phyloP scores from a whole-genome alignment of 78 protist genomes.

The Dictyostelium purpureum region DNA sequence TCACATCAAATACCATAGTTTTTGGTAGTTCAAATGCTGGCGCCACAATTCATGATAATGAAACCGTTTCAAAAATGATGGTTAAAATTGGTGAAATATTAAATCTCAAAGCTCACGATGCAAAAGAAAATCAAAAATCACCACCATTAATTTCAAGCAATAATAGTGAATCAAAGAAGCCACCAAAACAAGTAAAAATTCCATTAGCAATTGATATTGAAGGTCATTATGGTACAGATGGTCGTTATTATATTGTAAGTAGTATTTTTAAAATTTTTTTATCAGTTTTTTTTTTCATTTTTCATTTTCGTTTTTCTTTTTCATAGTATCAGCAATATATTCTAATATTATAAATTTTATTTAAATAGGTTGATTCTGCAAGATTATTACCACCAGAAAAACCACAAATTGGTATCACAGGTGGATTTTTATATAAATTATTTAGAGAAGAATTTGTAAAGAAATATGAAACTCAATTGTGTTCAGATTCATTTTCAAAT shows the following conservation, averaged over 20 bases:
- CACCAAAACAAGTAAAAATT: neutral
- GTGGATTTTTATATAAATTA: constrained; percentile 61
- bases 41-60: constrained; percentile 41
- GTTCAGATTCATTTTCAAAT: constrained; percentile 75
- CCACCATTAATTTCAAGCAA: neutral
- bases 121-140: neutral
- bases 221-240: constrained; percentile 77
- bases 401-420: constrained; percentile 53
- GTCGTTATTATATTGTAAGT: constrained; percentile 72
- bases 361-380: constrained; percentile 58
- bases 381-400: constrained; percentile 58
- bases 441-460: constrained; percentile 76
- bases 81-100: constrained; percentile 63
- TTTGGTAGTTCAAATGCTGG: constrained; percentile 79
- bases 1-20: constrained; percentile 33
- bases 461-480: constrained; percentile 47
- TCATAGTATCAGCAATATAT: too few species aligned
- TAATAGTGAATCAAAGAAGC: neutral
- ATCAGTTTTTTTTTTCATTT: too few species aligned
- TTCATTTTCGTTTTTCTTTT: too few species aligned
- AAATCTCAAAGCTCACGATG: constrained; percentile 38
- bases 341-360: neutral
- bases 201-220: constrained; percentile 78
- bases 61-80: constrained; percentile 62
- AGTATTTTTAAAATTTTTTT: too few species aligned